Conservation (phyloP, 805 yeast species). For the Candida easanensis region DNA sequence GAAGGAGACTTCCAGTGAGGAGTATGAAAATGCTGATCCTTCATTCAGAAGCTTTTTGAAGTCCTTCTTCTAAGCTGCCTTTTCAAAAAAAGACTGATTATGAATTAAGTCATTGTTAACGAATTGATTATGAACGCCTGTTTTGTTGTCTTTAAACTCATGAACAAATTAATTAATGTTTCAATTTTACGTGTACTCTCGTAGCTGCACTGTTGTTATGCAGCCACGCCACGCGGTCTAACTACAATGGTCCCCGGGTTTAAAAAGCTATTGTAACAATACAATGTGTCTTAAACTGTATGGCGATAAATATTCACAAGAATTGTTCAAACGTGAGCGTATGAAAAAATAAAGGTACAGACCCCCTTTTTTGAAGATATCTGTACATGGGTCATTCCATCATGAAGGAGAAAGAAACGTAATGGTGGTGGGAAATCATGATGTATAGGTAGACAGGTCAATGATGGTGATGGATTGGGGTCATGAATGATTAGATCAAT, state of each 20-base stretch:
- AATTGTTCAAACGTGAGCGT: constrained; percentile 3
- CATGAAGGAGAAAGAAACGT: neutral
- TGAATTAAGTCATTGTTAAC: neutral
- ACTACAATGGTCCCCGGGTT: too few relatives aligned
- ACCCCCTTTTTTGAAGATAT: neutral
- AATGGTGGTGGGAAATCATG: neutral
- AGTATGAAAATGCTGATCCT: constrained; percentile 9
- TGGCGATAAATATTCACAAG: constrained; percentile 10
- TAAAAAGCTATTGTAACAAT: neutral
- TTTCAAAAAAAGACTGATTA: neutral
- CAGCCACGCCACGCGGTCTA: too few relatives aligned
- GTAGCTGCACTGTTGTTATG: too few relatives aligned
- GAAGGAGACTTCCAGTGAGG: constrained; percentile 10
- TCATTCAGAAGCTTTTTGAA: constrained; percentile 22
- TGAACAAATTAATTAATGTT: too few relatives aligned
- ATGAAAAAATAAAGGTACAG: neutral
- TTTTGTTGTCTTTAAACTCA: neutral
- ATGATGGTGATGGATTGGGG: neutral
- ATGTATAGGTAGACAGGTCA: neutral
- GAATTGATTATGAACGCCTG: constrained; percentile 1
- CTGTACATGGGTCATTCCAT: neutral
- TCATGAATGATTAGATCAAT: constrained; percentile 1
- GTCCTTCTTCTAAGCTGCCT: constrained; percentile 16
- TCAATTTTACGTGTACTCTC: too few relatives aligned
- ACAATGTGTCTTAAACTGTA: constrained; percentile 1